A percentile compares a stretch with the other conserved stretches of the same genome.
These are phyloP conservation scores for Fusarium vanettenii DNA, from an alignment of 2,329 filamentous ascomycete genomes.

Conservation along the genomic window DNA sequence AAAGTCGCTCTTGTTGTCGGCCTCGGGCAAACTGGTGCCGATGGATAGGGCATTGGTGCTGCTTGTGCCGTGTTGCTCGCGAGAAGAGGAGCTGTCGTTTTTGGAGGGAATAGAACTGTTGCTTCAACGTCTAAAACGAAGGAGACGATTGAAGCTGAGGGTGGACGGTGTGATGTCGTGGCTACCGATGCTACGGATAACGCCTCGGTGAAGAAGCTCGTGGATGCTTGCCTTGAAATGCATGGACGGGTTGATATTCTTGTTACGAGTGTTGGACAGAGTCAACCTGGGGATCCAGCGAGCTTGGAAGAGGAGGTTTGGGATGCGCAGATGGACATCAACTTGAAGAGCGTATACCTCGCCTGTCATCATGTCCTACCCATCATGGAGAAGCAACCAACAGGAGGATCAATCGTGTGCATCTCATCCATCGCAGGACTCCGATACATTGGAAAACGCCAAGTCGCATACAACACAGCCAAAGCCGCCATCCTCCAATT, in stretches of 20 bases:
- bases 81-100: slow-evolving; percentile 60
- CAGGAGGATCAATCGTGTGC: slow-evolving; percentile 57
- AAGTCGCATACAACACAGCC: slow-evolving; percentile 64
- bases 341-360: slow-evolving; percentile 67
- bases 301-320: slow-evolving; percentile 60
- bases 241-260: slow-evolving; percentile 70
- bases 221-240: slow-evolving; percentile 62
- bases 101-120: slow-evolving; percentile 62
- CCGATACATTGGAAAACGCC: slow-evolving; percentile 60
- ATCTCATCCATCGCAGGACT: slow-evolving; percentile 64
- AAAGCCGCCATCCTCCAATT: slow-evolving; percentile 65
- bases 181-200: slow-evolving; percentile 64
- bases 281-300: slow-evolving; percentile 63
- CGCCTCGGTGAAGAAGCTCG: slow-evolving; percentile 61
- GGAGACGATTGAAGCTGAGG: slow-evolving; percentile 50
- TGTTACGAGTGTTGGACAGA: slow-evolving; percentile 70
- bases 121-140: slow-evolving; percentile 53
- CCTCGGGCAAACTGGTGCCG: slow-evolving; percentile 56
- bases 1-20: slow-evolving; percentile 60
- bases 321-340: slow-evolving; percentile 65
- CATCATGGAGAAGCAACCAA: slow-evolving; percentile 62
- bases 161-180: slow-evolving; percentile 53
- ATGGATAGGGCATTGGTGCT: slow-evolving; percentile 63
- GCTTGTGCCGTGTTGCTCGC: slow-evolving; percentile 61
- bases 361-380: slow-evolving; percentile 64